Percentiles rank a stretch among this genome's conserved stretches.
phyloP scores from a whole-genome alignment of 768 basidiomycete genomes.

The Sporobolomyces roseus region DNA sequence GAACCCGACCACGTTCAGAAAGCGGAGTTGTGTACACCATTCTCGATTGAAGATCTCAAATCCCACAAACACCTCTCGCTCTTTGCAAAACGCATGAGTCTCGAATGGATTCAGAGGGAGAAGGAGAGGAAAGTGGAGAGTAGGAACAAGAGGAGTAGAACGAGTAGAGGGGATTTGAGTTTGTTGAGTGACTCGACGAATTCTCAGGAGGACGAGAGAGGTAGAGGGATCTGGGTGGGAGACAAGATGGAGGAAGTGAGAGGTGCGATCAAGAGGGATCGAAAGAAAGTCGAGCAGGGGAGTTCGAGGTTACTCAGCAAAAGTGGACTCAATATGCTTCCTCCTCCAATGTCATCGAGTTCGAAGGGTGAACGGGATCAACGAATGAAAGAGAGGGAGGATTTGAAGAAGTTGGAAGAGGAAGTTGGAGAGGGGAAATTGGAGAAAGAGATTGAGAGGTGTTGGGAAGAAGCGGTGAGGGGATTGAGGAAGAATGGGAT shows the following conservation, averaged over 20 bases:
- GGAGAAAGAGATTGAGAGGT: not conserved
- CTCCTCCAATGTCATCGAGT: not conserved
- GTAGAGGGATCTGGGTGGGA: not conserved
- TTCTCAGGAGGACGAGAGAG: not conserved
- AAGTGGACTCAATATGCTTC: not conserved
- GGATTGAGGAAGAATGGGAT: conserved; percentile 6
- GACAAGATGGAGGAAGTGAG: not conserved
- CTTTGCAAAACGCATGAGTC: not conserved
- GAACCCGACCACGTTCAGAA: not conserved
- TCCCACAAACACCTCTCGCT: conserved; percentile 9
- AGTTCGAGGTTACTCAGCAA: not conserved
- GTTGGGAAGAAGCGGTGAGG: conserved; percentile 24
- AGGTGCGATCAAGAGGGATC: no score
- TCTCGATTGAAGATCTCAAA: not conserved
- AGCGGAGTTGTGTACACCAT: not conserved
- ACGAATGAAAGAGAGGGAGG: not conserved
- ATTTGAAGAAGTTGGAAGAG: not conserved
- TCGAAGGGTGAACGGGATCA: not conserved
- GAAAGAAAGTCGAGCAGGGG: not conserved
- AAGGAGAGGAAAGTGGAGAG: not conserved
- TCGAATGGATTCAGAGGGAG: not conserved
- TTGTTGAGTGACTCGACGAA: conserved; percentile 1
- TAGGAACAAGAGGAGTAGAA: no score
- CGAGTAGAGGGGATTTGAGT: not conserved
- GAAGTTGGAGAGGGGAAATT: not conserved